Evolutionary conservation across 805 yeast genomes (phyloP).

Genomic region (Suhomyces sp.): DNA sequence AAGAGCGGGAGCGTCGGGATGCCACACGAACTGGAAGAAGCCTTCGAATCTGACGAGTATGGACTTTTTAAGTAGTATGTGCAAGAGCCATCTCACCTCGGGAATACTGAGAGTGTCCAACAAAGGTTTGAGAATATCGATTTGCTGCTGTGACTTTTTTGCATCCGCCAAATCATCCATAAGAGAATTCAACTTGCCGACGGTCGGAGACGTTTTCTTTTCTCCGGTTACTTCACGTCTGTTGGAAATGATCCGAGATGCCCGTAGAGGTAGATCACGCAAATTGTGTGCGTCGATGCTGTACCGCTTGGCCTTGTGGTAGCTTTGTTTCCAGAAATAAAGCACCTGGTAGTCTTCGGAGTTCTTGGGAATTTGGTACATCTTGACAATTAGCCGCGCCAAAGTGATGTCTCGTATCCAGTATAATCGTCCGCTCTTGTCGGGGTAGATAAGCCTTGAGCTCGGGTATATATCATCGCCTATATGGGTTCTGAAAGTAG

Average conservation of each 20-base stretch:
- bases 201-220: constrained; percentile 11
- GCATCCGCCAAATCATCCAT: constrained; percentile 28
- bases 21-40: constrained; percentile 60
- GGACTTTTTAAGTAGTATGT: constrained; percentile 58
- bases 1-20: constrained; percentile 70
- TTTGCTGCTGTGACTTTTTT: constrained; percentile 33
- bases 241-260: constrained; percentile 48
- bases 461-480: constrained; percentile 62
- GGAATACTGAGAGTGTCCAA: constrained; percentile 52
- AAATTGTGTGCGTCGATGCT: constrained; percentile 45
- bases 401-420: constrained; percentile 62
- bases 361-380: constrained; percentile 56
- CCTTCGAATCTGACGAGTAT: constrained; percentile 63
- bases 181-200: constrained; percentile 26
- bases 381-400: constrained; percentile 44
- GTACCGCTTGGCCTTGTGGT: constrained; percentile 29
- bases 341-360: constrained; percentile 55
- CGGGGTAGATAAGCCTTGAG: constrained; percentile 58
- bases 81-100: constrained; percentile 68
- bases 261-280: constrained; percentile 46
- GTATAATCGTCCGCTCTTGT: constrained; percentile 59
- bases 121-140: constrained; percentile 46
- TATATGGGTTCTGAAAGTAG: constrained; percentile 32
- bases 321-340: constrained; percentile 35
- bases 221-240: constrained; percentile 31